Evolutionary conservation across 305 asterid species (phyloP), one percentile per base, ranked within the genome.

Genomic region (Solanum hybrid): DNA sequence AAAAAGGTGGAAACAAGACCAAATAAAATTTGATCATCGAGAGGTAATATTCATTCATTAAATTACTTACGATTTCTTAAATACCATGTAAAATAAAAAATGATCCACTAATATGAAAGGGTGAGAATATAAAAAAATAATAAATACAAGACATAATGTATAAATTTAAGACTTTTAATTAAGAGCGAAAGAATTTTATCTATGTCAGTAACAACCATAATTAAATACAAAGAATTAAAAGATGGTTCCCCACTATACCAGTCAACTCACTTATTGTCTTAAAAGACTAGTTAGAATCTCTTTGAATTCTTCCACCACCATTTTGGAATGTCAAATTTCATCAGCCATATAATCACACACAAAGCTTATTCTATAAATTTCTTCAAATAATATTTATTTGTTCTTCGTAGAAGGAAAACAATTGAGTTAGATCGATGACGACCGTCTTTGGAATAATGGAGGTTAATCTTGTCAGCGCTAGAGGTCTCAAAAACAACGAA

Each of bases 381-480:
- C 5, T 12, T 27, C 19, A 2, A 45, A 45, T 81, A 19, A 40
- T 13, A 13, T 14, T 80, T 40, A 26, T 26, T 7, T 26, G n/a
- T 13, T 75, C 6, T 75, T 75, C 80, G 5, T 72, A 72, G 4
- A 27, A 37, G 37, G 86, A 64, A 32, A 77, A 86, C 84, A 71
- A 10, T 24, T 1, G 10, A 10, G 76, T 2, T 69, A 10, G 76
- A 69, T 69, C 76, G 76, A 92, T 86, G 92, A 73, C 91, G 37
- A 84, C 90, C 15, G 42, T 88, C 34, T 19, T 31, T 84, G 98
- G 99, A 90, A 88, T 82, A 88, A 89, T 95, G 93, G 96, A 95
- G 92, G 98, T 96, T 88, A 94, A 92, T 27, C 92, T 95, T 90
- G 93, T 95, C 32, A 87, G 89, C 5, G 99, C 97, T 42, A 87